Base-by-base conservation (phyloP, 1,284 basidiomycete genomes). In the Ustilago sp. region DNA sequence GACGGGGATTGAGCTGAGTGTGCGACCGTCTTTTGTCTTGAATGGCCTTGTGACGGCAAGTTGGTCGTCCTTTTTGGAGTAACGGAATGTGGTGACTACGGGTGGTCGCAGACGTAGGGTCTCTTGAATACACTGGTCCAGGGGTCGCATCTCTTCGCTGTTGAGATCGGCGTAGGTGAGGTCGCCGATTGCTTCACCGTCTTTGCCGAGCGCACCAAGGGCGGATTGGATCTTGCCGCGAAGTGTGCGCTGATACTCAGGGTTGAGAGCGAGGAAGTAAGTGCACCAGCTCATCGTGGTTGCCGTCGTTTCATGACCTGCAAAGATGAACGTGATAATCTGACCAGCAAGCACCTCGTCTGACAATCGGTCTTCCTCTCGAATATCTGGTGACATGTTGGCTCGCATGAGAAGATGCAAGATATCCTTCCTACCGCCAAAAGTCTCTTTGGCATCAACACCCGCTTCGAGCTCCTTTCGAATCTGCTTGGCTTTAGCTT, bases 281-380 rank as follows among this genome's bases (percentile, higher is more conserved):
- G 84, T 69, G 19, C 80, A 74, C 85, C 85, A 86, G 31, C 72
- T 70, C 35, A 80, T 66, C 47, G 80, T 81, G 4, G 73, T 75
- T 28, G 68, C 62, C 23, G 79, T 77, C 11, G 84, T 84, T 60
- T 86, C 84, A 77, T 85, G 84, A 0, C 84, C 84, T 12, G 79
- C 81, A 66, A 85, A 84, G 52, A 83, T 79, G 35, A 84, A 80
- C 0, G 82, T 83, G 0, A 80, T 77, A 6, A 83, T 72, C 62
- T 84, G 82, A 69, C 63, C 78, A 34, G 72, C 83, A 47, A 62
- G 76, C 59, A 43, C 68, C 41, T 56, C 78, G 50, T 83, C 83
- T 23, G 74, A 68, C 28, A 71, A n/a, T 5, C 72, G 59, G 19
- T 75, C 76, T 47, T 68, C 63, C 13, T 70, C 56, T 31, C 63